Base-by-base conservation (phyloP, 352 stramenopile species). In the Thraustochytrium striatum region DNA sequence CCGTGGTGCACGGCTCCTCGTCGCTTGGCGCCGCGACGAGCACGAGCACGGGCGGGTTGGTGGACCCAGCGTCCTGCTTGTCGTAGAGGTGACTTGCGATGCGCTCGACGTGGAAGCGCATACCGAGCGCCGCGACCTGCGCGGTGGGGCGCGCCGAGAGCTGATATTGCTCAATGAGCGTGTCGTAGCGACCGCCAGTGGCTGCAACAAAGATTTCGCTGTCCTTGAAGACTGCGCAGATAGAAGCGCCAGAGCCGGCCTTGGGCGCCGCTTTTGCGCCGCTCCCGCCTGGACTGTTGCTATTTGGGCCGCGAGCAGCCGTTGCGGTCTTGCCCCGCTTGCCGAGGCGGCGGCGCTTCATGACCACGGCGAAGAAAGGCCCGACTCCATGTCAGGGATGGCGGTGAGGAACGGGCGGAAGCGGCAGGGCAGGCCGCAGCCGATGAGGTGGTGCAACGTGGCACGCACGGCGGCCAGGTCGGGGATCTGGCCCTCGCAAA, bases 181-280 rank as follows among this genome's bases (percentile, higher is more conserved):
- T 32, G 39, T 75, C 65, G 41, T 75, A 75, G 11, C 65, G 43
- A 0, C 65, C 65, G 3, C 65, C 65, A 5, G 65, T 75, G 8
- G 65, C 65, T 3, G 41, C 65, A 16, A 75, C 65, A 68, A 68
- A 70, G 44, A 70, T 43, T 28, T 75, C n/a, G 32, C 44, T 38
- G 25, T 38, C 21, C n/a, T 38, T 30, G 28, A 55, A 73, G 25
- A 57, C 32, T 19, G 62, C 62, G 32, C 62, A 73, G 33, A 73
- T 61, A 62, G 0, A 65, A 36, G 33, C 25, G 39, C 11, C 62
- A 33, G 13, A 69, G n/a, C 16, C 32, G 32, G 19, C 13, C 32
- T 11, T 73, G 39, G 44, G 36, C 21, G n/a, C n/a, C 44, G 44
- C 62, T 32, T 65, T 53, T 53, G 47, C 16, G 62, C 41, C 44